Base-by-base conservation (phyloP, 345 rosid genomes). In the Ailanthus altissimus region DNA sequence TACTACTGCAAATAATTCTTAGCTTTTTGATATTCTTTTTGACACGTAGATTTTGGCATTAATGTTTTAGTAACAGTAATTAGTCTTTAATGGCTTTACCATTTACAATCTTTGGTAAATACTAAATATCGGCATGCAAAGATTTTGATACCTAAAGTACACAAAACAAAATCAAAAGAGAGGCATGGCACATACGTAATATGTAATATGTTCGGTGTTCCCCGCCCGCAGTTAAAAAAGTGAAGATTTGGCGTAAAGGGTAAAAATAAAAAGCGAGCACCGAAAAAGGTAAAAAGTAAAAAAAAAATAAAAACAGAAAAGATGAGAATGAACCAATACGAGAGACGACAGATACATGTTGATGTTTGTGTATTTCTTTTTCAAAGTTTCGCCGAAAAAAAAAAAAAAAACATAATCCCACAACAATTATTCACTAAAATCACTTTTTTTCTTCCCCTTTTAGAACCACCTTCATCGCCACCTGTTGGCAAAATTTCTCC, bases 391-490 rank as follows among this genome's bases (percentile, higher is more conserved):
- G 38, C 38, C 38, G 38, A 32, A 40, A 11, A 21, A 23, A 14
- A 71, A 20, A 58, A 5, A 2, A 53, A 32, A 16, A 36, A 49
- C 57, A 49, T 32, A 36, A 70, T 10, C 62, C 23, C n/a, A 50
- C 23, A 32, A n/a, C n/a, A 32, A 32, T 3, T 1, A 51, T 9
- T 70, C 43, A 50, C 32, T 54, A n/a, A 14, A 56, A 38, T 70
- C 73, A 51, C 28, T 70, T 36, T 43, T 8, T 16, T 43, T 59
- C 53, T 2, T 58, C n/a, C 15, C 15, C n/a, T n/a, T 60, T 59
- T 18, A 25, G 59, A 59, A 45, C 67, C 28, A 12, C 12, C 32
- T 61, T 62, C 77, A 28, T 61, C 58, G 77, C 68, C 69, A 28
- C 68, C 69, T 74, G 59, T 61, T 61, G 5, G 12, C 47, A 61